Evolutionary conservation across 192 early-diverging fungal genomes (phyloP).

Genomic region (Gorgonomyces haynaldii): DNA sequence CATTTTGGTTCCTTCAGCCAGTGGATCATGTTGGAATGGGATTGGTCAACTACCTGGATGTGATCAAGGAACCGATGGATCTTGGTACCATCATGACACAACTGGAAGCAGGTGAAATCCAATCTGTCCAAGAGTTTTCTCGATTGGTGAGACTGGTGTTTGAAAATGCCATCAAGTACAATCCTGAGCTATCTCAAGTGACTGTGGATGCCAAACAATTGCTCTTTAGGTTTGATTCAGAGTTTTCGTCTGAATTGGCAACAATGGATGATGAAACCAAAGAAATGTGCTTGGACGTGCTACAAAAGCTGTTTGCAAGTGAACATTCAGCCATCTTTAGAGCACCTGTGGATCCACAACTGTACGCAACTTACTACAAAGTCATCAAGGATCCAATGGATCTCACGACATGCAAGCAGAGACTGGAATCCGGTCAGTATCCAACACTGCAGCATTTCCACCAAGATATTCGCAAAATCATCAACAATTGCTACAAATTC

Average conservation of each 20-base stretch:
- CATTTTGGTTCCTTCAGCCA: constrained; percentile 28
- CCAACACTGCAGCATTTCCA: constrained; percentile 36
- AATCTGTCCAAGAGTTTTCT: constrained; percentile 49
- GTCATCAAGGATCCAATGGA: constrained; percentile 63
- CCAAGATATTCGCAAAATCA: constrained; percentile 48
- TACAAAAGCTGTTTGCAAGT: constrained; percentile 17
- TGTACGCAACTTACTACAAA: constrained; percentile 32
- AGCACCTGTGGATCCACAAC: constrained; percentile 32
- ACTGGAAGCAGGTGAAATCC: constrained; percentile 51
- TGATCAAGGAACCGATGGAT: constrained; percentile 87
- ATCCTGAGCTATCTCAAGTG: constrained; percentile 56
- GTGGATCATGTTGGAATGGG: constrained; percentile 63
- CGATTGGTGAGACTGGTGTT: constrained; percentile 52
- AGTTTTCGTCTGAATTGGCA: constrained; percentile 7
- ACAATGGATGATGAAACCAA: not conserved
- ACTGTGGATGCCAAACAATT: constrained; percentile 48
- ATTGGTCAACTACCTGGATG: constrained; percentile 73
- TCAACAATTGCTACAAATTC: constrained; percentile 63
- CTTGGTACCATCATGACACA: constrained; percentile 61
- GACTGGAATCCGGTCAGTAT: constrained; percentile 41
- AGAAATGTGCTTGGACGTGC: constrained; percentile 5
- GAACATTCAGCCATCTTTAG: constrained; percentile 25
- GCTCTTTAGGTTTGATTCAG: constrained; percentile 37
- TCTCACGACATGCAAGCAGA: constrained; percentile 49
- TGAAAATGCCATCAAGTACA: constrained; percentile 44